Base-by-base conservation (phyloP, 1,139 yeast species). In the Taphrina wiesneri region DNA sequence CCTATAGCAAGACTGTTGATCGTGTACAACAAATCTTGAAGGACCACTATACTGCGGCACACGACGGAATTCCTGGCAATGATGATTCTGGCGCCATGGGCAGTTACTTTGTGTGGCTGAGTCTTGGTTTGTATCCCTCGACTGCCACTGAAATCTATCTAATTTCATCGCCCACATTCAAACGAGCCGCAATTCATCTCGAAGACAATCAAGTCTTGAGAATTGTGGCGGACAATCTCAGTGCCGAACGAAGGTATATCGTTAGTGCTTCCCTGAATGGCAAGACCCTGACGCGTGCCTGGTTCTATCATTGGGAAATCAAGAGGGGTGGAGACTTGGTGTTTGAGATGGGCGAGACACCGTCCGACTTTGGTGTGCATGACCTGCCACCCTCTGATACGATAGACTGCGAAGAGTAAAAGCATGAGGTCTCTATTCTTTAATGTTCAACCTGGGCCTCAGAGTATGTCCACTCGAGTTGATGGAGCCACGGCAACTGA, bases 51-150 rank as follows among this genome's bases (percentile, higher is more conserved):
- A 52, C 45, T 11, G 52, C 56, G 15, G 57, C 49, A 7, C 53
- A 39, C 32, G 64, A 60, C 30, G 64, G 64, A 1, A 51, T 60
- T n/a, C 64, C 64, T 3, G 64, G 64, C 30, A 60, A 60, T 19
- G 64, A 60, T 19, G 64, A 60, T 26, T 51, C 57, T 15, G 64
- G 64, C 21, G 64, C 64, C 41, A 51, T 60, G 64, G 64, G 64
- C 3, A 34, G 56, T 23, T 60, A 60, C 41, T 60, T 60, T 25
- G 46, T 52, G 36, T 60, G 64, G 64, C 57, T 60, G 15, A 60
- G 64, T 32, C 45, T 60, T 39, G 64, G 64, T 3, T 25, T 60
- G 25, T 60, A 60, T 19, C 64, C 64, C 9, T 49, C 49, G 19
- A 60, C 64, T 9, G 64, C 57, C 13, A 60, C 64, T 2, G 57